Conservation (phyloP, 2,329 filamentous ascomycete genomes). For the Westerdykella aurantiaca region DNA sequence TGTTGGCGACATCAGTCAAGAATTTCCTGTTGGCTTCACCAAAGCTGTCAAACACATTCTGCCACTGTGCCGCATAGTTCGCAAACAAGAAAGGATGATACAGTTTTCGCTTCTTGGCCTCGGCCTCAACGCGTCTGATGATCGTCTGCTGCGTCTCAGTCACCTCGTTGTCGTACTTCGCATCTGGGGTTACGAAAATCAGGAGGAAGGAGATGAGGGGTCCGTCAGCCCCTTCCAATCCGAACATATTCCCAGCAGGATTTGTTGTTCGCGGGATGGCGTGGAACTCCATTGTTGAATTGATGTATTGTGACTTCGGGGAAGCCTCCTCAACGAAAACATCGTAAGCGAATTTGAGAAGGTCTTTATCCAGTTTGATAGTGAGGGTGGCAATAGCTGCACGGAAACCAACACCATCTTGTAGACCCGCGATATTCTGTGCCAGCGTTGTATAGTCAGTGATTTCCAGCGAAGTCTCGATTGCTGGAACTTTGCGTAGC, state of each 20-base stretch:
- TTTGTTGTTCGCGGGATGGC: background rate
- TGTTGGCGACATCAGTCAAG: constrained; percentile 30
- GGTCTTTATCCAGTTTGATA: background rate
- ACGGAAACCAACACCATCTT: background rate
- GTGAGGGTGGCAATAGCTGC: background rate
- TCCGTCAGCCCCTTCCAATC: background rate
- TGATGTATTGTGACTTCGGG: no score
- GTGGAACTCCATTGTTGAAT: no score
- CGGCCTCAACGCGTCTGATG: background rate
- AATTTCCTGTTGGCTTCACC: constrained; percentile 33
- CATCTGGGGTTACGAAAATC: constrained; percentile 2
- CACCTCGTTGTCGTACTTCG: no score
- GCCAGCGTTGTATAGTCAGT: background rate
- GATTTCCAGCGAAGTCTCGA: background rate
- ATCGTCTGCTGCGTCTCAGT: no score
- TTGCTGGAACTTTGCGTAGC: background rate
- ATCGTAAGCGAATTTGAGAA: background rate
- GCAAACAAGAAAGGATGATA: constrained; percentile 39
- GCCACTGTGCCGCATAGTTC: constrained; percentile 44
- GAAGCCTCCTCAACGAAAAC: background rate
- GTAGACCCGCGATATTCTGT: background rate
- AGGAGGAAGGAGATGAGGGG: no score
- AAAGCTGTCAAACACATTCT: constrained; percentile 41
- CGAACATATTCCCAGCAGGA: background rate
- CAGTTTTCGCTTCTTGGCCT: background rate